Conservation (phyloP, 768 basidiomycete genomes). For the Lentinula aciculospora region DNA sequence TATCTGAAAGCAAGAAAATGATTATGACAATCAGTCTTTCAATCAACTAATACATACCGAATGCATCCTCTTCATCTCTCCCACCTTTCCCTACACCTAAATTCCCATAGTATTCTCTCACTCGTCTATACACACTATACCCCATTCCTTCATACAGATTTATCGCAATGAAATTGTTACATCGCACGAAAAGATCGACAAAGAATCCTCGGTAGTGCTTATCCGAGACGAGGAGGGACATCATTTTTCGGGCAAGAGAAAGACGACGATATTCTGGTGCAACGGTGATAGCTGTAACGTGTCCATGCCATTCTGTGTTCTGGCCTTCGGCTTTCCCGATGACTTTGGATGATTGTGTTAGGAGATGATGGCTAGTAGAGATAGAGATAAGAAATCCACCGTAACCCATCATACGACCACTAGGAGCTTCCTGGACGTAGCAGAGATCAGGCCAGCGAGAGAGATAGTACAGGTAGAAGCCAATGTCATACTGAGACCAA, state of each 20-base stretch:
- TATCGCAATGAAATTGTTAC: conserved; percentile 79
- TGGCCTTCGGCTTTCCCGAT: conserved; percentile 90
- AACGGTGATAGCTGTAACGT: conserved; percentile 92
- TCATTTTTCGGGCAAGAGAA: conserved; percentile 81
- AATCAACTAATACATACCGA: conserved; percentile 50
- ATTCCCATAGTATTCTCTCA: conserved; percentile 84
- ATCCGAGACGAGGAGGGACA: conserved; percentile 80
- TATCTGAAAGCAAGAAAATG: conserved; percentile 26
- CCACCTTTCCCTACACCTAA: conserved; percentile 74
- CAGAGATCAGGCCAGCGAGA: conserved; percentile 91
- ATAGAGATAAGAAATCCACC: conserved; percentile 41
- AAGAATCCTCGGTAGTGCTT: conserved; percentile 79
- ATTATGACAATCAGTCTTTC: neutral
- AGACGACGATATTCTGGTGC: conserved; percentile 91
- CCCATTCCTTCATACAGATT: conserved; percentile 90
- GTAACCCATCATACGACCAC: conserved; percentile 87
- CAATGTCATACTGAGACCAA: conserved; percentile 66
- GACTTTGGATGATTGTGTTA: conserved; percentile 40
- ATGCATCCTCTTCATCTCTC: conserved; percentile 84
- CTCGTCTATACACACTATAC: conserved; percentile 88
- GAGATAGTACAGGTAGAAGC: conserved; percentile 86
- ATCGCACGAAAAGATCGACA: conserved; percentile 94
- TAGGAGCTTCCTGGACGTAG: conserved; percentile 75
- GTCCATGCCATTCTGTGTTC: conserved; percentile 80
- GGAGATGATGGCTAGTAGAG: neutral